Evolutionary conservation across 257 asterid species (phyloP), one percentile per base, ranked within the genome.

Genomic region (Ballota nigra): DNA sequence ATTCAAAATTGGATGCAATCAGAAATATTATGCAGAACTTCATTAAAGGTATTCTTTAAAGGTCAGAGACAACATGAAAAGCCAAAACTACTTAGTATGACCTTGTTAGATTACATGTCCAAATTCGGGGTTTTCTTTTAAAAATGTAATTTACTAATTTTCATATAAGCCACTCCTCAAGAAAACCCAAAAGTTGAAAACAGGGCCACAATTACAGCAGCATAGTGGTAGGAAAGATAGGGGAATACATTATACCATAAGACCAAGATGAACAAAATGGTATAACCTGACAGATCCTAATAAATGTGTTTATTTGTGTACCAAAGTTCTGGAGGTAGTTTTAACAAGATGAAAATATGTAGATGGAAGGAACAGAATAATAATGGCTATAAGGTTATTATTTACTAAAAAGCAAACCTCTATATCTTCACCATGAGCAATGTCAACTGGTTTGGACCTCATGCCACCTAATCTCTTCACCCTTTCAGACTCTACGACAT

Each of bases 401-500:
- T 53, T 15, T 7, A 16, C 3, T 31, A 23, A 23, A 31, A 65
- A 9, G 43, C 18, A 20, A 47, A 89, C 94, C 90, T 73, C 68
- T 31, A 56, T 51, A 53, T 72, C 68, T 68, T 73, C 81, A 71
- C 41, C 63, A 51, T 19, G 36, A 36, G 60, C 84, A 53, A 55
- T 36, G 58, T 63, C 66, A 47, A 69, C 40, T 60, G 78, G 71
- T 63, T 78, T 74, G 45, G 67, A 68, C 41, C 65, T 77, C 49
- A 41, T 34, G 31, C 56, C 75, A 36, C 74, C 86, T 63, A 73
- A 80, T 80, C 82, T 79, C 73, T 70, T 87, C 62, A 65, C 70
- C 73, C 80, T 78, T 82, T 71, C 87, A 77, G 75, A 85, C 78
- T 81, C 90, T 28, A 73, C 57, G 29, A 51, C 60, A 63, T 70